Base-by-base conservation (phyloP, 169 alveolate genomes). In the Plasmodium gaboni region DNA sequence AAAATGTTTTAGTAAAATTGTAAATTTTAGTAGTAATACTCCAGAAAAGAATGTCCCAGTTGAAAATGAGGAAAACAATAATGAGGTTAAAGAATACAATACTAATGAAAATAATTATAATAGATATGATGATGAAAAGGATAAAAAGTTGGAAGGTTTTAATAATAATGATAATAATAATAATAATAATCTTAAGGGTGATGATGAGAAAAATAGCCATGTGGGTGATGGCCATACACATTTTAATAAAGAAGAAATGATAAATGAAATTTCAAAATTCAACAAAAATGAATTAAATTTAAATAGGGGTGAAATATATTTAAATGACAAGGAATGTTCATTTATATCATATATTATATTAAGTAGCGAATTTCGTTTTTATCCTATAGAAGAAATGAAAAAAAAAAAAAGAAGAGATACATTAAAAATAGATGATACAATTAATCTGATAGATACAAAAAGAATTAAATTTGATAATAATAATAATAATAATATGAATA, bases 241-340 rank as follows among this genome's bases (percentile, higher is more conserved):
- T 15, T 15, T 19, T 68, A 38, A 15, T 68, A 38, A 26, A n/a
- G 38, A 42, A 5, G 74, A 68, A 28, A 68, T 15, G 9, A 68
- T 28, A 15, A 10, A 28, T 2, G 60, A 28, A 19, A 42, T 19
- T 32, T 32, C 44, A 32, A 32, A 32, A 4, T 32, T 4, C 6
- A 32, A 32, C 2, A 50, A 53, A 55, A 19, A 17, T 4, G 80
- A 80, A 12, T 26, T 80, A 17, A 67, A 80, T 67, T 22, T 46
- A 53, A 12, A 67, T 51, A 80, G 90, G 19, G 90, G 90, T 28
- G 90, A 80, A 80, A 67, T 80, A 10, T 80, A 67, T 50, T 24
- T 80, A 19, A 80, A 22, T 51, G 80, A 65, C 13, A 28, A 38
- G 15, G 90, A 80, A 26, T 60, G 19, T 38, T 15, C 50, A 2